Conservation (phyloP, 768 basidiomycete species). For the Lactarius deliciosus region DNA sequence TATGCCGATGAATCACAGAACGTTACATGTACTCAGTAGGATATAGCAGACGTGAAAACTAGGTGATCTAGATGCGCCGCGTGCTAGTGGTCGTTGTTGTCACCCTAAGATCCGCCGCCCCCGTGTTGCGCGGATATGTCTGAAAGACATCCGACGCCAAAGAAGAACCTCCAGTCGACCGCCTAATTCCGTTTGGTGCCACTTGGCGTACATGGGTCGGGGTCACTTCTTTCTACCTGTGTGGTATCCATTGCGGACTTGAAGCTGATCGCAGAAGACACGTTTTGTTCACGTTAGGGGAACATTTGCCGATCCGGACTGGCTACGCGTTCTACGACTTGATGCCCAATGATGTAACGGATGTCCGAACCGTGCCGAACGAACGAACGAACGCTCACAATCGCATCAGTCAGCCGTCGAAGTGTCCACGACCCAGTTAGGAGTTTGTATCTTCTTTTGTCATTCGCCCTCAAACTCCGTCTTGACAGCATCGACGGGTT, state of each 20-base stretch:
- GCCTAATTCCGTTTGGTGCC: neutral
- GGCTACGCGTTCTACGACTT: neutral
- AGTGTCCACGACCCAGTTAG: neutral
- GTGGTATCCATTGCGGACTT: neutral
- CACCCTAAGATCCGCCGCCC: neutral
- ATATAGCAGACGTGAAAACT: neutral
- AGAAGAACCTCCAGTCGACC: neutral
- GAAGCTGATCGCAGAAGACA: neutral
- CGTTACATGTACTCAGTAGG: neutral
- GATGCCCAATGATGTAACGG: neutral
- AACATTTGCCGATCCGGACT: too few species aligned
- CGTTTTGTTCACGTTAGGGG: neutral
- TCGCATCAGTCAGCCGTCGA: neutral
- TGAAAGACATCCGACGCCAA: neutral
- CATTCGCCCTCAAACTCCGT: neutral
- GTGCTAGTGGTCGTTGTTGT: neutral
- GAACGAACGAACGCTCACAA: neutral
- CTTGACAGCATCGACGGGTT: conserved; percentile 29
- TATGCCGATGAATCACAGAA: neutral
- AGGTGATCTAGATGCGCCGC: neutral
- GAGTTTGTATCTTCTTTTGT: neutral
- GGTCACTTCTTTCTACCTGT: neutral
- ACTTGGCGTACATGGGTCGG: neutral
- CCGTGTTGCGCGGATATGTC: conserved; percentile 1
- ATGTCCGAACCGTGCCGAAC: neutral